Base-by-base conservation (phyloP, 1,139 yeast species). In the Nakaseomyces sp. region DNA sequence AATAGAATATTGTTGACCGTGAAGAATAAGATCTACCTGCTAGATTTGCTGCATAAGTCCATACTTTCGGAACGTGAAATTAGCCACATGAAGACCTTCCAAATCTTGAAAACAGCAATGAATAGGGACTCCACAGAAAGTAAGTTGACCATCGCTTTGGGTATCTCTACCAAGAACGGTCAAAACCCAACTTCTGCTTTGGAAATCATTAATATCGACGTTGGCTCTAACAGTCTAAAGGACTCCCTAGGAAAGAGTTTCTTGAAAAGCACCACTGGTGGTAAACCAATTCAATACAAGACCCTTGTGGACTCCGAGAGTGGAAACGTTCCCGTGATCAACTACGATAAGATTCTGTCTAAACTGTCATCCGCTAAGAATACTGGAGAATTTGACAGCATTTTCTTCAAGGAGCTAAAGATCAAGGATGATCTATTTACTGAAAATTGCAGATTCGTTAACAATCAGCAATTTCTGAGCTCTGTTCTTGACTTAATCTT, bases 171-270 rank as follows among this genome's bases (percentile, higher is more conserved):
- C 1, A 58, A 58, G 42, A 50, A 51, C 36, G 60, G 57, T 16
- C 35, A 52, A 22, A 57, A 53, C 28, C 56, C 62, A 15, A 50
- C 52, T 6, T 55, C 60, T 18, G 53, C 62, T 10, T 47, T 72
- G 22, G 65, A 68, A 26, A 67, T 71, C 2, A 51, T 72, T 30
- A 65, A 79, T 42, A 71, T 83, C 28, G 77, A 79, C 50, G 76
- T 80, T 15, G 94, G 94, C 2, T 65, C 74, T 32, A 88, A 89
- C 50, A 78, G 77, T 41, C 69, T 87, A 50, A 73, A 77, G 48
- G 91, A 85, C 53, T 79, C 87, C 26, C 61, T 86, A 40, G 91
- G 93, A 19, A 80, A 78, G 56, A 78, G 85, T 22, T 68, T 79
- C 39, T 47, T 45, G 29, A 45, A 39, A 33, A 53, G 56, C 28